Conservation (phyloP, 164 flowering plant genomes). For the Houttuynia cordata region DNA sequence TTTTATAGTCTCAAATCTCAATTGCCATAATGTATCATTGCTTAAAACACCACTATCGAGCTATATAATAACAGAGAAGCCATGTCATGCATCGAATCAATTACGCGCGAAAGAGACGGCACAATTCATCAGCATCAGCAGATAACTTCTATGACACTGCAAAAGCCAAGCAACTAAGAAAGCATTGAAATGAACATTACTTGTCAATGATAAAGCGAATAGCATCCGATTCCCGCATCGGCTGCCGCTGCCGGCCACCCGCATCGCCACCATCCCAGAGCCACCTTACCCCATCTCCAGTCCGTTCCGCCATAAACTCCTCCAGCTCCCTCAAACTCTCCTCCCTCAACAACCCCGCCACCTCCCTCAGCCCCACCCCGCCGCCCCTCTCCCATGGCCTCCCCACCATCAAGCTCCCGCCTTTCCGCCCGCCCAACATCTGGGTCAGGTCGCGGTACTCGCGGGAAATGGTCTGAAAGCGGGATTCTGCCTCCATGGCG, state of each 20-base stretch:
- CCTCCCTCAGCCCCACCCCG: conserved; percentile 23
- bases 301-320: conserved; percentile 43
- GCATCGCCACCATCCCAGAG: conserved; percentile 64
- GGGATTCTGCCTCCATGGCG: conserved; percentile 34
- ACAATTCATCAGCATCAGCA: neutral
- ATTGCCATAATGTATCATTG: too few species aligned
- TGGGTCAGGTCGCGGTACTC: conserved; percentile 47
- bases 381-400: conserved; percentile 78
- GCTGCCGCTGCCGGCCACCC: conserved; percentile 20
- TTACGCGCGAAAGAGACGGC: neutral
- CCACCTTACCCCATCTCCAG: conserved; percentile 30
- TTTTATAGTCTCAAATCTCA: too few species aligned
- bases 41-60: too few species aligned
- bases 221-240: conserved; percentile 32
- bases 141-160: neutral
- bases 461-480: conserved; percentile 30
- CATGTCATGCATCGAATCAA: neutral
- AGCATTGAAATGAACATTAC: conserved; percentile 16
- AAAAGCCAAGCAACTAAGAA: neutral
- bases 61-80: neutral
- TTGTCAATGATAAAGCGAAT: conserved; percentile 54
- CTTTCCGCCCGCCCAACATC: conserved; percentile 4
- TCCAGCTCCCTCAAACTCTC: conserved; percentile 58
- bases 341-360: conserved; percentile 36
- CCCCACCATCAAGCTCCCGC: conserved; percentile 28